Evolutionary conservation across 306 rosid genomes (phyloP).

Genomic region (Gastrolobium villosum): DNA sequence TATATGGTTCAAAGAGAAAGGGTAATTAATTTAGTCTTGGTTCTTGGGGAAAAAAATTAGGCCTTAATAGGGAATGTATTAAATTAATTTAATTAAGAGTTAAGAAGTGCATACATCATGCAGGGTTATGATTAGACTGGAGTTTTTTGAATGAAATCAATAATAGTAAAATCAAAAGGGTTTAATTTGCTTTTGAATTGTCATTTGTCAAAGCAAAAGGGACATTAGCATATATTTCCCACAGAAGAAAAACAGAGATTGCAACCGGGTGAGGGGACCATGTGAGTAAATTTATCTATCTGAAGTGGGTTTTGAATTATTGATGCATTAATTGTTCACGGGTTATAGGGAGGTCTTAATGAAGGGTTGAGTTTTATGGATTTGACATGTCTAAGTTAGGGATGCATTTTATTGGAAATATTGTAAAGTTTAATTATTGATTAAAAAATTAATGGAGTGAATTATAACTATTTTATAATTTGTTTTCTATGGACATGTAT

Average conservation of each 20-base stretch:
- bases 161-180: conserved; percentile 27
- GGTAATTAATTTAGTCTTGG: too few species aligned
- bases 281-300: neutral
- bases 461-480: too few species aligned
- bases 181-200: conserved; percentile 27
- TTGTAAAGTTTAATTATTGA: too few species aligned
- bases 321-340: neutral
- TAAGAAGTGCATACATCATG: conserved; percentile 38
- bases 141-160: neutral
- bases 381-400: too few species aligned
- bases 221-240: neutral
- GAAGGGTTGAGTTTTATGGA: too few species aligned
- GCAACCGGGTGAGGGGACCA: neutral
- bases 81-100: conserved; percentile 27
- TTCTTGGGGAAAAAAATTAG: too few species aligned
- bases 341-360: too few species aligned
- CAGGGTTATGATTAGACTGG: conserved; percentile 33
- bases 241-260: neutral
- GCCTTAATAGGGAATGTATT: conserved; percentile 5
- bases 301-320: too few species aligned
- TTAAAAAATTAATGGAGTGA: too few species aligned
- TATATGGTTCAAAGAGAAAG: neutral
- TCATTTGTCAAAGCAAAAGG: conserved; percentile 1
- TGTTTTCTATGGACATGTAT: too few species aligned
- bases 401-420: too few species aligned